Percentiles rank a stretch among this genome's conserved stretches.
These are phyloP conservation scores for Coemansia reversa DNA, from an alignment of 192 early-diverging fungal species.

Conservation along the genomic window DNA sequence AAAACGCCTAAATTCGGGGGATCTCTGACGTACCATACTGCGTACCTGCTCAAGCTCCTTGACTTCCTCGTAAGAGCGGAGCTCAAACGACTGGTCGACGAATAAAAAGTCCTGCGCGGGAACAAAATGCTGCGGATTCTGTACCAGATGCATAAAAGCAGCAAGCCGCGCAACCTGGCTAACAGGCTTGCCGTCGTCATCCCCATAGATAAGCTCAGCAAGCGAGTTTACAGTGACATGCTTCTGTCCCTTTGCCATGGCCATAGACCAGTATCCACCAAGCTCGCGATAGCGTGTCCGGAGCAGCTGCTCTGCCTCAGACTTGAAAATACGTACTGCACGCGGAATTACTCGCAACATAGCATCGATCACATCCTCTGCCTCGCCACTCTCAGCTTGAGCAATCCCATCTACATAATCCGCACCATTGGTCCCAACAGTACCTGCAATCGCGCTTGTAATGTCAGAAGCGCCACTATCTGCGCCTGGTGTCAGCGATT, in stretches of 20 bases:
- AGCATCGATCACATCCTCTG: slow-evolving; percentile 13
- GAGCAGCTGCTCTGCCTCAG: slow-evolving; percentile 33
- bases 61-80: slow-evolving; percentile 54
- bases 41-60: slow-evolving; percentile 43
- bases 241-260: slow-evolving; percentile 14
- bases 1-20: slow-evolving; percentile 55
- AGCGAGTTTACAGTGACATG: slow-evolving; percentile 37
- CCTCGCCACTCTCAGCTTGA: background rate
- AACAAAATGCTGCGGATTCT: slow-evolving; percentile 56
- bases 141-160: slow-evolving; percentile 59
- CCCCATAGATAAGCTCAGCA: slow-evolving; percentile 41
- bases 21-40: slow-evolving; percentile 54
- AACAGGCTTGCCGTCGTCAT: background rate
- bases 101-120: slow-evolving; percentile 53
- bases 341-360: slow-evolving; percentile 30
- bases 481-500: background rate
- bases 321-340: slow-evolving; percentile 14
- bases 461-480: background rate
- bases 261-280: slow-evolving; percentile 32
- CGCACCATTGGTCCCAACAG: background rate
- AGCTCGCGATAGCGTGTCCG: slow-evolving; percentile 38
- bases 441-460: background rate
- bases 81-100: slow-evolving; percentile 51
- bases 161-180: slow-evolving; percentile 52
- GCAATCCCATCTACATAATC: background rate